Base-by-base conservation (phyloP, 177 flowering plant genomes). In the Telopea speciosissima region DNA sequence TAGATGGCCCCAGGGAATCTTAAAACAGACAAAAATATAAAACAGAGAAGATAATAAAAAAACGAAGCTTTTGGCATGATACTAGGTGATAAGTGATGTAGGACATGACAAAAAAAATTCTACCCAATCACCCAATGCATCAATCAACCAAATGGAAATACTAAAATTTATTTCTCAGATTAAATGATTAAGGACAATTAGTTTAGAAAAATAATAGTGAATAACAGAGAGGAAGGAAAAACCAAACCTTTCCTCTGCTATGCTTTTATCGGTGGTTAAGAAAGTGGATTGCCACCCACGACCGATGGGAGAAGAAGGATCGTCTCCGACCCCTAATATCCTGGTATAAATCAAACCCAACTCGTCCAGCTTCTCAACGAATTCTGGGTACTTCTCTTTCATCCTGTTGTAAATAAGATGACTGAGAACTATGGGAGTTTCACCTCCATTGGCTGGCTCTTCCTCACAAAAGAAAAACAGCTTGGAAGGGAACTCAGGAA, bases 201-300 rank as follows among this genome's bases (percentile, higher is more conserved):
- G 6, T 2, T 9, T 9, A 44, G n/a, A n/a, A 44, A 44, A 44
- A 44, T 9, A 44, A 44, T n/a, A n/a, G 7, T 9, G 14, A 44
- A 44, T 2, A 9, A 13, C 49, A 44, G 49, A 44, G 14, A 13
- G 49, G n/a, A 11, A 1, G 28, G 36, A 59, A 49, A 49, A 10
- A 4, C 26, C 85, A 77, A 74, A 91, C 98, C 97, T 89, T 83
- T 91, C 83, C 79, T 90, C 96, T 22, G 98, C 98, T 0, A 76
- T 79, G 63, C 45, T 80, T 78, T 88, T 93, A 78, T 93, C 97
- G 1, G 81, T 67, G 58, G 97, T 93, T 75, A 89, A 78, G 85
- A 93, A 93, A 0, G 93, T 90, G 0, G 96, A 91, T 73, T 90
- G 87, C 97, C 98, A 92, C 0, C 98, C 97, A 25, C 98, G 90